Conservation (phyloP, 2,329 filamentous ascomycete species). For the Aspergillus calidoustus region DNA sequence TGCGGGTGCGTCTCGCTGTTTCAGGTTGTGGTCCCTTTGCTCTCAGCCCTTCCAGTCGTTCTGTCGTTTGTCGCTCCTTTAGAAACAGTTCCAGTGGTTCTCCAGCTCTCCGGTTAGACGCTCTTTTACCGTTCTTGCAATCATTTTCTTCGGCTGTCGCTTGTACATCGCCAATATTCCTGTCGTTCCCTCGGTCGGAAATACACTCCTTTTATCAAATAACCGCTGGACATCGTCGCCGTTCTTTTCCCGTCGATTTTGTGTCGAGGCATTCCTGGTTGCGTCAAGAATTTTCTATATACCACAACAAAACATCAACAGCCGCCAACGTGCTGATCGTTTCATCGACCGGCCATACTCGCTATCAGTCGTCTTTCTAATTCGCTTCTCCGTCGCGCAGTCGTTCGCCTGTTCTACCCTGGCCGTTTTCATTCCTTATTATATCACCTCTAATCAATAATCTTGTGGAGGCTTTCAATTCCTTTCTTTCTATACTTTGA, state of each 20-base stretch:
- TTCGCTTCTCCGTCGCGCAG: slow-evolving; percentile 9
- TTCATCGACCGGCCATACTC: slow-evolving; percentile 13
- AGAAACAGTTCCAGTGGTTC: slow-evolving; percentile 34
- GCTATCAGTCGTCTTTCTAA: slow-evolving; percentile 2
- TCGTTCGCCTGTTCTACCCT: slow-evolving; percentile 17
- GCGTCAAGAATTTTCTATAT: slow-evolving; percentile 30
- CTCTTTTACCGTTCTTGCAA: slow-evolving; percentile 30
- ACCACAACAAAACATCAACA: slow-evolving; percentile 30
- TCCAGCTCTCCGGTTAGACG: slow-evolving; percentile 35
- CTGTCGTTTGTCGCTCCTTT: slow-evolving; percentile 39
- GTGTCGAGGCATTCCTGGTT: slow-evolving; percentile 36
- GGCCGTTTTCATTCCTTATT: slow-evolving; percentile 13
- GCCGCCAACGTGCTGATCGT: slow-evolving; percentile 15
- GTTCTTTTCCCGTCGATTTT: slow-evolving; percentile 27
- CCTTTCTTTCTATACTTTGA: slow-evolving; percentile 11
- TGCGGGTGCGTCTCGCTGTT: slow-evolving; percentile 25
- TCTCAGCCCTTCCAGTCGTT: slow-evolving; percentile 31
- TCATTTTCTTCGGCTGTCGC: slow-evolving; percentile 11
- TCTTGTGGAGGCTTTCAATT: slow-evolving; percentile 12
- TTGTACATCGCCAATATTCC: slow-evolving; percentile 23
- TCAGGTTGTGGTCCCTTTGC: slow-evolving; percentile 31
- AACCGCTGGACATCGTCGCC: slow-evolving; percentile 24
- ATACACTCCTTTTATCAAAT: slow-evolving; percentile 27
- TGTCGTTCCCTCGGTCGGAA: slow-evolving; percentile 25
- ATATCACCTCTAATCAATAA: slow-evolving; percentile 18